Percentiles rank a stretch among this genome's conserved stretches.
These are phyloP conservation scores for Blastosporella zonata DNA, from an alignment of 1,284 basidiomycete species.

Conservation along the genomic window DNA sequence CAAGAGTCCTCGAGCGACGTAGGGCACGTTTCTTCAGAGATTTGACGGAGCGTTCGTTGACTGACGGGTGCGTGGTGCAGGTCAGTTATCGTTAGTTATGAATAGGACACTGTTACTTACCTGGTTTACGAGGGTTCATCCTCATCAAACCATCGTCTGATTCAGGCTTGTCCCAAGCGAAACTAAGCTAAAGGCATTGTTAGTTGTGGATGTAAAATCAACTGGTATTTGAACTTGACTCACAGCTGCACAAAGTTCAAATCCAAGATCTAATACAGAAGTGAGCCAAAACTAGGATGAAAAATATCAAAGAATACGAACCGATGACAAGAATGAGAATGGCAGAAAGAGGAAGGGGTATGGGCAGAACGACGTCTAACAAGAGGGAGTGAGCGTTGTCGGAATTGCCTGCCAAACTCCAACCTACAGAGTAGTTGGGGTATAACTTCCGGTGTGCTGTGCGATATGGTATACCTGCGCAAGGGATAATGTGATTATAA, in stretches of 20 bases:
- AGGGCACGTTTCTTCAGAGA: constrained; percentile 56
- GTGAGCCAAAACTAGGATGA: neutral
- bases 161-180: constrained; percentile 71
- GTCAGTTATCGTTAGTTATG: neutral
- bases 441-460: constrained; percentile 67
- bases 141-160: constrained; percentile 64
- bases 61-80: constrained; percentile 25
- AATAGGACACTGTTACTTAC: constrained; percentile 23
- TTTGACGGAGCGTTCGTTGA: constrained; percentile 55
- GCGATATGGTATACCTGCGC: constrained; percentile 57
- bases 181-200: constrained; percentile 46
- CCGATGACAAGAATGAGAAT: constrained; percentile 70
- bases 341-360: constrained; percentile 64
- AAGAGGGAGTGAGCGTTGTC: constrained; percentile 5
- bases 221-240: constrained; percentile 20
- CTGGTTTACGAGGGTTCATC: constrained; percentile 63
- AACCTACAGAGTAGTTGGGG: constrained; percentile 60
- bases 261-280: constrained; percentile 54
- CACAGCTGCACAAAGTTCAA: constrained; percentile 64
- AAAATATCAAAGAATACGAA: constrained; percentile 19
- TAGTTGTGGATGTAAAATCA: neutral
- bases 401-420: neutral
- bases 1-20: constrained; percentile 54
- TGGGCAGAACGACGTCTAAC: constrained; percentile 60
- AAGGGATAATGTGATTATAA: neutral